Evolutionary conservation across 1,284 basidiomycete genomes (phyloP), one percentile per base, ranked within the genome.

Genomic region (Abortiporus biennis): DNA sequence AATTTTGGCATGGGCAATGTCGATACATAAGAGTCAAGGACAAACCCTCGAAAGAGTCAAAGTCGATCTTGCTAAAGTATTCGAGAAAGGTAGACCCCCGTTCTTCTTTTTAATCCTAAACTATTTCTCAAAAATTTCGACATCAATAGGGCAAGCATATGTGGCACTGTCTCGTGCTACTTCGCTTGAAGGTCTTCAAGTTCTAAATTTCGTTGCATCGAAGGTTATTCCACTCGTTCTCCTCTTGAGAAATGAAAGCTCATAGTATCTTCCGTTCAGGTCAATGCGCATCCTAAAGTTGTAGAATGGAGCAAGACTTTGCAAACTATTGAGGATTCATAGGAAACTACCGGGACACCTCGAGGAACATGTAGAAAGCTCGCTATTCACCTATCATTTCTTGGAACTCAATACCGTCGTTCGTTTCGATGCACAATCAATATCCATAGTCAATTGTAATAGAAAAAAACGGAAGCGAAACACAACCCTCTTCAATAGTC

Each of bases 101-200:
- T 42, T 6, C 12, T 23, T 15, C 15, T 55, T 63, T 22, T 40
- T 55, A 47, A 6, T 17, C n/a, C 36, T 31, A 23, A 9, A 15
- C 6, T 21, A 6, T 13, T 22, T 46, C 16, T 27, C 27, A 25
- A n/a, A 23, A 27, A 38, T 1, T 34, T 13, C 42, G 12, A 27
- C 19, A 11, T 35, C 33, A 11, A 35, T 37, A 64, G 63, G 66
- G 13, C 50, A 71, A 79, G 91, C 90, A 2, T 97, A 97, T 59
- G 93, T 96, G 32, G 94, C 94, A 0, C 74, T 97, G 13, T 94
- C 92, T 6, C 84, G 94, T 35, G 94, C 94, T 4, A 96, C 91
- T 0, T 82, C 74, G 12, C 71, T 96, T 54, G 80, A 86, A 23
- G 78, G 85, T 0, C 68, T 97, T 22, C 86, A 97, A 61, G 86